Base-by-base conservation (phyloP, 768 basidiomycete species). In the Peribolospora baueri region DNA sequence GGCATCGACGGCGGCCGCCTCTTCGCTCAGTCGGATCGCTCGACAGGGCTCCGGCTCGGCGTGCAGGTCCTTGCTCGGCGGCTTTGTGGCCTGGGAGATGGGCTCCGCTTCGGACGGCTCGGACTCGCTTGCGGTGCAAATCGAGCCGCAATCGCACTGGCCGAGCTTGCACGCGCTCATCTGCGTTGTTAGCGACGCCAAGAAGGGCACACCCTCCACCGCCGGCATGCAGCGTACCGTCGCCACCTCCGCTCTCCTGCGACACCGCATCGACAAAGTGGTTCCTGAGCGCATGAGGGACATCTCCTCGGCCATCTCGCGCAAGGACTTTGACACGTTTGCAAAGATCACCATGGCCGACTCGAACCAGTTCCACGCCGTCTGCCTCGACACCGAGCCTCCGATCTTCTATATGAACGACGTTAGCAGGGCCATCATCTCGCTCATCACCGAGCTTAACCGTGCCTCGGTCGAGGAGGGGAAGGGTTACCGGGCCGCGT, bases 321-420 rank as follows among this genome's bases (percentile, higher is more conserved):
- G 65, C 1, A 75, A 73, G 60, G 83, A 97, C 69, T 98, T 98
- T 66, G 79, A 87, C 62, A 60, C 76, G 0, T 98, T 98, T 61
- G 93, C 88, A 0, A 70, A 71, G 57, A 76, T 95, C 67, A 98
- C 93, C 25, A 98, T 97, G 87, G 78, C 76, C 51, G 93, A 98
- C 67, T 91, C 87, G 52, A 98, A 98, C 71, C 82, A 86, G 71
- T 98, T 98, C 78, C 93, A 98, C 65, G 88, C 93, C 38, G 86
- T 95, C 60, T 84, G 83, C 51, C 80, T 97, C 60, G 93, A 98
- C 70, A 97, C 93, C 0, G 78, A 82, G 47, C 93, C 93, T 1
- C 93, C 93, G 47, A 97, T 97, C 69, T 97, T 98, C 68, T 98
- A 98, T 73, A 80, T 98, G 78, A 95, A 95, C 72, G 93, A 98